A percentile compares a stretch with the other conserved stretches of the same genome.
Conservation (phyloP, 257 asterid species). For the Perilla frutescens region DNA sequence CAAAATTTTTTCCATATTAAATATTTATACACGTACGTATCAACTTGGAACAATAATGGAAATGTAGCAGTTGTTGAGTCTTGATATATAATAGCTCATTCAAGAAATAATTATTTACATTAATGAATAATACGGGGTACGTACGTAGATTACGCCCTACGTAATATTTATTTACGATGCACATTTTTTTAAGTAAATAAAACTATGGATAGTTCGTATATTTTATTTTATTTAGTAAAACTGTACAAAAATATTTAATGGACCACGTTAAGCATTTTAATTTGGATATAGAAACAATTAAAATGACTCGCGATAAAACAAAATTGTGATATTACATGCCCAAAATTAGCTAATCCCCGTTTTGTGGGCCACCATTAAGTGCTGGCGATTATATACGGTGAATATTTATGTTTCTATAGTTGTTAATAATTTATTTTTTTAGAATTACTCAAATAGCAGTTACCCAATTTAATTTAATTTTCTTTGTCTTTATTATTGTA, state of each 20-base stretch:
- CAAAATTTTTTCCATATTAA: neutral
- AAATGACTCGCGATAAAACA: neutral
- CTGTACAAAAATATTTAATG: slow-evolving; percentile 6
- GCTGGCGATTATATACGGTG: slow-evolving; percentile 8
- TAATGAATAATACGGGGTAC: too few species aligned
- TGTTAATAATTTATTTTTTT: neutral
- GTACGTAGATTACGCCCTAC: too few species aligned
- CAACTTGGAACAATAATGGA: neutral
- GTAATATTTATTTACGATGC: too few species aligned
- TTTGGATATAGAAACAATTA: neutral
- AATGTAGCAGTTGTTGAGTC: neutral
- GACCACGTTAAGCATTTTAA: slow-evolving; percentile 15
- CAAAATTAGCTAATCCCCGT: slow-evolving; percentile 25
- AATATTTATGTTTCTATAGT: neutral
- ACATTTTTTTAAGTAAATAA: too few species aligned
- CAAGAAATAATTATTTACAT: too few species aligned
- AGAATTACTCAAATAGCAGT: neutral
- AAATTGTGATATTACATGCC: slow-evolving; percentile 14
- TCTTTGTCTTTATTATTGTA: neutral
- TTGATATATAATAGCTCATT: too few species aligned
- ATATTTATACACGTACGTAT: too few species aligned
- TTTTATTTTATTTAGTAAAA: neutral
- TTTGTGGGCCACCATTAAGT: slow-evolving; percentile 30
- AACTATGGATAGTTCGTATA: too few species aligned
- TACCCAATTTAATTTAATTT: neutral